A percentile compares a stretch with the other conserved stretches of the same genome.
Conservation (phyloP, 23 red algal genomes). For the Chondrus crispus region DNA sequence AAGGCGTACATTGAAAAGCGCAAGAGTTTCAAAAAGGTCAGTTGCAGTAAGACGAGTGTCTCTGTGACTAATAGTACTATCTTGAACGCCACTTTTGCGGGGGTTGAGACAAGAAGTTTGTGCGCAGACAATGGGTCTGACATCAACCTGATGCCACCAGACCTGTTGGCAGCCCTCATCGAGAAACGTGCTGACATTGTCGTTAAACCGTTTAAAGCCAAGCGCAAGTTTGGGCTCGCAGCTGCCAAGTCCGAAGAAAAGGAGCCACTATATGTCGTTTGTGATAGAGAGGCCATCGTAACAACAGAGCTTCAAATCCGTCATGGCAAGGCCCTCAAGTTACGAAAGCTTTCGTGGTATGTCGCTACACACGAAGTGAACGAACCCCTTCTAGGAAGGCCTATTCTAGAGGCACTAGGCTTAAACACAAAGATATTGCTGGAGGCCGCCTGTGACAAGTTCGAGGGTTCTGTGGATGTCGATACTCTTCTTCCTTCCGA, state of each 20-base stretch:
- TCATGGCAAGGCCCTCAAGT: background rate
- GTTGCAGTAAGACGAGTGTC: no score
- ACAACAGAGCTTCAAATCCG: constrained; percentile 6
- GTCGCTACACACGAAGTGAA: background rate
- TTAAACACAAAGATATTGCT: background rate
- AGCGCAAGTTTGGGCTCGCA: background rate
- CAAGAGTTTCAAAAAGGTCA: no score
- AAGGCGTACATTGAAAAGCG: background rate
- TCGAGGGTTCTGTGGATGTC: background rate
- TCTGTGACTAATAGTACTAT: background rate
- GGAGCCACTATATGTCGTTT: background rate
- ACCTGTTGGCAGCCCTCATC: background rate
- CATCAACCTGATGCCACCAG: background rate
- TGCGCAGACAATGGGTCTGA: background rate
- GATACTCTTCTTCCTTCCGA: no score
- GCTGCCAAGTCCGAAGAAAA: background rate
- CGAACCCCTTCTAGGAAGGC: constrained; percentile 13
- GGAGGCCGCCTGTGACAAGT: background rate
- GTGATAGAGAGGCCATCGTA: background rate
- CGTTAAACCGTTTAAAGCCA: background rate
- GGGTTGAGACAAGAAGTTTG: background rate
- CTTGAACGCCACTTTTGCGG: background rate
- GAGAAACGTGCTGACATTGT: constrained; percentile 1
- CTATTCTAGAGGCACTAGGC: constrained; percentile 2
- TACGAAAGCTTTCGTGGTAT: background rate